These are phyloP conservation scores for Asterionellopsis glacialis DNA, from an alignment of 108 stramenopile species.

Conservation along the genomic window DNA sequence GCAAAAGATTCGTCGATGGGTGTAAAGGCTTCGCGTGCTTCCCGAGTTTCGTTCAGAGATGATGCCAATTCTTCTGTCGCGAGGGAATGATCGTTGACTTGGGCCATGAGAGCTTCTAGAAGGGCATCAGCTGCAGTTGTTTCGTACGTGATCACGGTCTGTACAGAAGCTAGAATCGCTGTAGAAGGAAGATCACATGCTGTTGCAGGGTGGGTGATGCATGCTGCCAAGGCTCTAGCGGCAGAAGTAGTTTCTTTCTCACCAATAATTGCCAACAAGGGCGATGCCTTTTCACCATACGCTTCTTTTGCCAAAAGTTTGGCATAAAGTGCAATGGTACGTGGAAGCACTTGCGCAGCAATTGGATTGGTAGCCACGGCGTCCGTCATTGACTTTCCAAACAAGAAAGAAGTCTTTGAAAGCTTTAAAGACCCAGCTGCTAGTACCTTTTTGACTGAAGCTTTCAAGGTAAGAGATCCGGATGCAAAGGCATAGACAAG, in stretches of 20 bases:
- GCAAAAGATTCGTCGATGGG: constrained; percentile 26
- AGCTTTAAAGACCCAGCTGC: constrained; percentile 34
- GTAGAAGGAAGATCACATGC: constrained; percentile 2
- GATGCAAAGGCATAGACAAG: constrained; percentile 30
- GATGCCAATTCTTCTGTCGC: constrained; percentile 18
- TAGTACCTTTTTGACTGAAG: constrained; percentile 43
- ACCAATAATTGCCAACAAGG: constrained; percentile 9
- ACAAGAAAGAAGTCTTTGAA: constrained; percentile 49
- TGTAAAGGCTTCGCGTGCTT: constrained; percentile 26
- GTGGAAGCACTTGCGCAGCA: constrained; percentile 52
- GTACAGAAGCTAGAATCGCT: constrained; percentile 40
- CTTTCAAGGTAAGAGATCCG: constrained; percentile 14
- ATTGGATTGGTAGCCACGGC: constrained; percentile 40
- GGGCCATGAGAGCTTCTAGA: constrained; percentile 38
- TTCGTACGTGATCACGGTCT: constrained; percentile 44
- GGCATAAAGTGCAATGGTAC: constrained; percentile 49
- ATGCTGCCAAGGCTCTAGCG: constrained; percentile 47
- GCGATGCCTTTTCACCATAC: neutral
- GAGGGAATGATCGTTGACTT: constrained; percentile 46
- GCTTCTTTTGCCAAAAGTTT: constrained; percentile 36
- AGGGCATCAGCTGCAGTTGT: constrained; percentile 42
- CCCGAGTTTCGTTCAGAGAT: constrained; percentile 29
- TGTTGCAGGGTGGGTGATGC: constrained; percentile 42
- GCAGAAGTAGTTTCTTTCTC: constrained; percentile 31
- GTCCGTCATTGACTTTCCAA: constrained; percentile 33